Conservation (phyloP, 306 rosid species). For the Prunus padus region DNA sequence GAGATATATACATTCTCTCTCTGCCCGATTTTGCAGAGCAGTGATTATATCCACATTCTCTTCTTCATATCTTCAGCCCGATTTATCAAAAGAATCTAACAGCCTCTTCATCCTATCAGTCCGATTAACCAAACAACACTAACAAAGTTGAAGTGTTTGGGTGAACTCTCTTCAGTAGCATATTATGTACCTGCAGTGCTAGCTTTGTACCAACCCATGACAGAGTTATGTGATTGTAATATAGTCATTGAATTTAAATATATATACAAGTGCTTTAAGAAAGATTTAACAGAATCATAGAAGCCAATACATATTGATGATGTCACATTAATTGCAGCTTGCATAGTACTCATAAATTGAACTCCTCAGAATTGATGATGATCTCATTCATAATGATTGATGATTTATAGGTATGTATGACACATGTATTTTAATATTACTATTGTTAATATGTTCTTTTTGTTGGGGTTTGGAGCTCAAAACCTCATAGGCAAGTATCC, state of each 20-base stretch:
- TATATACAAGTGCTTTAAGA: not conserved
- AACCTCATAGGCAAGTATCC: not conserved
- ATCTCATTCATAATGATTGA: not conserved
- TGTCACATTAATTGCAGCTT: not conserved
- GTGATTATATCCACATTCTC: not conserved
- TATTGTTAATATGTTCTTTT: not conserved
- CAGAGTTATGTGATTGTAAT: not conserved
- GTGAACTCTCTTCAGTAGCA: constrained; percentile 26
- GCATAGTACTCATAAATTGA: not conserved
- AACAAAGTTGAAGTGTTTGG: constrained; percentile 51
- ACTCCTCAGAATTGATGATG: not conserved
- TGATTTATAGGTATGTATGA: not conserved
- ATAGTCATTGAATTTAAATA: not conserved
- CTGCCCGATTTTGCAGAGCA: too few relatives aligned
- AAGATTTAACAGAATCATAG: too few relatives aligned
- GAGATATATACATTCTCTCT: too few relatives aligned
- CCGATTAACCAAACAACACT: too few relatives aligned
- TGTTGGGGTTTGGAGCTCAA: not conserved
- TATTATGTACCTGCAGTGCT: not conserved
- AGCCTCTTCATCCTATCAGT: too few relatives aligned
- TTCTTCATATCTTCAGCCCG: too few relatives aligned
- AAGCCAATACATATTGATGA: not conserved
- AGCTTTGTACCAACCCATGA: not conserved
- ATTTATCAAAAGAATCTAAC: too few relatives aligned
- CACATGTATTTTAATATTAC: not conserved